phyloP scores from a whole-genome alignment of 345 rosid genomes.

The Bruguiera gymnorhiza region DNA sequence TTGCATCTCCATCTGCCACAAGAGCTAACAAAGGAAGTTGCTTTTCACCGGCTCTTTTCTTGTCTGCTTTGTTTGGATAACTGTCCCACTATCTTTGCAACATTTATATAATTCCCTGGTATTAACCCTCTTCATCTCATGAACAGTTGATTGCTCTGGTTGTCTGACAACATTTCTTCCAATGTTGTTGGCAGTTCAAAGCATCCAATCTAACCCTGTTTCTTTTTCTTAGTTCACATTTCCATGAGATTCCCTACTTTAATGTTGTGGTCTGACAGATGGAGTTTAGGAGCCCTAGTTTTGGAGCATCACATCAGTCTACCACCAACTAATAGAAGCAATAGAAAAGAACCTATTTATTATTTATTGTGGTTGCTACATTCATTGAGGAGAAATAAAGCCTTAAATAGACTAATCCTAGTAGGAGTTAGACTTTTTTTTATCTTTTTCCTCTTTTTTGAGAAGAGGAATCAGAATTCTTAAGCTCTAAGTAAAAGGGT shows the following conservation, averaged over 20 bases:
- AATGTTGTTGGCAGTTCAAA: slow-evolving; percentile 46
- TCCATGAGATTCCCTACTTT: slow-evolving; percentile 22
- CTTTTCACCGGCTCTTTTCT: slow-evolving; percentile 33
- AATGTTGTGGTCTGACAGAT: slow-evolving; percentile 4
- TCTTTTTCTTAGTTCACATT: slow-evolving; percentile 47
- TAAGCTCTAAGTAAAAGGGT: neutral
- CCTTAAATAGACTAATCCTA: no score
- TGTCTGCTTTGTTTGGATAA: slow-evolving; percentile 68
- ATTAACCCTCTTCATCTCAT: slow-evolving; percentile 49
- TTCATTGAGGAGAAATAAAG: no score
- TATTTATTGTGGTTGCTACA: no score
- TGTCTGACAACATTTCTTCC: slow-evolving; percentile 26
- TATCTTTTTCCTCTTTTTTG: no score
- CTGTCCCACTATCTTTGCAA: slow-evolving; percentile 65
- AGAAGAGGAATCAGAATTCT: no score
- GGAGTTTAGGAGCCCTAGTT: no score
- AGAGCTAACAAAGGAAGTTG: slow-evolving; percentile 36
- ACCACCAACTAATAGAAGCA: no score
- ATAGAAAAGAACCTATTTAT: no score
- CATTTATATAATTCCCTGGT: slow-evolving; percentile 82
- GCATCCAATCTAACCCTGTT: slow-evolving; percentile 84
- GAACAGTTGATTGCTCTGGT: slow-evolving; percentile 34
- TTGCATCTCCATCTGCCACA: slow-evolving; percentile 91
- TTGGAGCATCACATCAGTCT: no score
- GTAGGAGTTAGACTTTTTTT: no score